Percentiles rank a stretch among this genome's conserved stretches.
phyloP scores from a whole-genome alignment of 164 flowering plant species.

The Brasenia schreberi region DNA sequence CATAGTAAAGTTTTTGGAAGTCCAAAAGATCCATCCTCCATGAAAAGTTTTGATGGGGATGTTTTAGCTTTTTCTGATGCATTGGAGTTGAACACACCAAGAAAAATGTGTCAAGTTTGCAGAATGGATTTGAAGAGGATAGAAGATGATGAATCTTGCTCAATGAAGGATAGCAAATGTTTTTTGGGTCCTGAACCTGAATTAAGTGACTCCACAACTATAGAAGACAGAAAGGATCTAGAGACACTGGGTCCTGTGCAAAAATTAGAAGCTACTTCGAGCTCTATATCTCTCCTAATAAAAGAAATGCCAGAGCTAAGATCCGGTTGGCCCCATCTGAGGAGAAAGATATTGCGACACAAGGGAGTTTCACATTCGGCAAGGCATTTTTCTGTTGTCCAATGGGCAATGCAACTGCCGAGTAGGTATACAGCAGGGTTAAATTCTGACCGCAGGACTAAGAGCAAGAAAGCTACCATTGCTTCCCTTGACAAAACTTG shows the following conservation, averaged over 20 bases:
- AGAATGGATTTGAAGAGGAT: neutral
- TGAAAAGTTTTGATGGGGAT: neutral
- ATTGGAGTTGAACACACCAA: neutral
- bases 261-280: neutral
- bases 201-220: constrained; percentile 3
- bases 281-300: neutral
- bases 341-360: constrained; percentile 22
- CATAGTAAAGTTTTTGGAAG: neutral
- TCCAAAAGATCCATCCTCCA: neutral
- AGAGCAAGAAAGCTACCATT: neutral
- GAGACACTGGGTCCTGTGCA: neutral
- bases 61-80: neutral
- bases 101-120: constrained; percentile 38
- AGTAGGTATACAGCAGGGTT: constrained; percentile 16
- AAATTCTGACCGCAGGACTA: neutral
- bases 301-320: constrained; percentile 23
- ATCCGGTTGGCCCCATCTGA: constrained; percentile 89
- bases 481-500: constrained; percentile 9
- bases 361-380: constrained; percentile 8
- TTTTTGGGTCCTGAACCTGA: constrained; percentile 22
- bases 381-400: constrained; percentile 51
- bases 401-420: constrained; percentile 63
- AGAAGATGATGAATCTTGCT: constrained; percentile 19
- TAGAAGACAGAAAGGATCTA: neutral
- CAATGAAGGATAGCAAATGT: constrained; percentile 20